A percentile compares a stretch with the other conserved stretches of the same genome.
These are phyloP conservation scores for Lasiosphaeris hirsuta DNA, from an alignment of 495 filamentous ascomycete species.

Conservation along the genomic window DNA sequence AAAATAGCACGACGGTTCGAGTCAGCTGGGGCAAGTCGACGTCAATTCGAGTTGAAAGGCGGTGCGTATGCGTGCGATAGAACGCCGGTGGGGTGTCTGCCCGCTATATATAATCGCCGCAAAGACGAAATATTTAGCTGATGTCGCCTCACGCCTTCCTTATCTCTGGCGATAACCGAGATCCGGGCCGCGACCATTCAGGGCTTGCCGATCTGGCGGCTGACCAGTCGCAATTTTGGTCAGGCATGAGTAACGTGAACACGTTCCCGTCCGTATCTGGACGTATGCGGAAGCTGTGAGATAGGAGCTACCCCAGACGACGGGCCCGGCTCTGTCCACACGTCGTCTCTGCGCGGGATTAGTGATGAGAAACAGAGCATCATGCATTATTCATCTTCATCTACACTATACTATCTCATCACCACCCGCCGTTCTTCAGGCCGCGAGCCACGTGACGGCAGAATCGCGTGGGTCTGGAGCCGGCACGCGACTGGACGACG, in stretches of 20 bases:
- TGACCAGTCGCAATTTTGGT: slow-evolving; percentile 22
- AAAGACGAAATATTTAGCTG: neutral
- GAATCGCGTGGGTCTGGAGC: too few species aligned
- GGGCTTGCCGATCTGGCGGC: slow-evolving; percentile 14
- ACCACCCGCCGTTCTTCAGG: too few species aligned
- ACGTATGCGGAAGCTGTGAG: neutral
- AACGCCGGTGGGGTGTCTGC: neutral
- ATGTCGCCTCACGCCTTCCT: slow-evolving; percentile 2
- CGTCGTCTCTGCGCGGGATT: too few species aligned
- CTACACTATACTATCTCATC: too few species aligned
- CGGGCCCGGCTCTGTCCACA: neutral
- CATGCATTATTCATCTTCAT: neutral
- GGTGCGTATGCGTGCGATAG: too few species aligned
- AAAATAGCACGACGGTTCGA: too few species aligned
- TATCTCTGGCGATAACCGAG: slow-evolving; percentile 13
- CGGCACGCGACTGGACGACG: too few species aligned
- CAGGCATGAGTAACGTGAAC: slow-evolving; percentile 9
- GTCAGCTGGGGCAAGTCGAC: too few species aligned
- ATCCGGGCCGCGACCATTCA: slow-evolving; percentile 13
- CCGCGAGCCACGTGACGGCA: too few species aligned
- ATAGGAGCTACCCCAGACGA: neutral
- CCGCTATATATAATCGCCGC: slow-evolving; percentile 6
- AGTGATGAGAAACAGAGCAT: neutral
- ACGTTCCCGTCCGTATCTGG: slow-evolving; percentile 3
- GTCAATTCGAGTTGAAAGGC: too few species aligned